phyloP scores from a whole-genome alignment of 306 rosid species.

The Cicer cuneatum region DNA sequence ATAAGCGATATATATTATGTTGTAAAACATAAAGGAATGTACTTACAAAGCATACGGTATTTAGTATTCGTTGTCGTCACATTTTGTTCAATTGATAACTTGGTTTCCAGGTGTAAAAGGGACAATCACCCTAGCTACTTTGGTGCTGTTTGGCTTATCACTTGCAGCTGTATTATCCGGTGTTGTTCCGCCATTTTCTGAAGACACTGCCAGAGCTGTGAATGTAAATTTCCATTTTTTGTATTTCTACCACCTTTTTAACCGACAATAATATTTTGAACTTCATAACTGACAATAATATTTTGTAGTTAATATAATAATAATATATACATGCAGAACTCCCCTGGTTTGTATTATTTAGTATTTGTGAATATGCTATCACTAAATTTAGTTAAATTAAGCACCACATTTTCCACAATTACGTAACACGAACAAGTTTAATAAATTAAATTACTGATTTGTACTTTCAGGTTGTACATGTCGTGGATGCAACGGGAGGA shows the following conservation, averaged over 20 bases:
- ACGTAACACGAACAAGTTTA: conserved; percentile 1
- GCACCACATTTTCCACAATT: conserved; percentile 2
- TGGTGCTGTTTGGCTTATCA: conserved; percentile 69
- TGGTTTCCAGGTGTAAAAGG: conserved; percentile 71
- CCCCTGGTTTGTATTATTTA: conserved; percentile 9
- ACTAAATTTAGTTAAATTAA: too few relatives aligned
- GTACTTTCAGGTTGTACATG: conserved; percentile 82
- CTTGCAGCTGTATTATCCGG: conserved; percentile 60
- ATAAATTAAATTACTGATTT: conserved; percentile 1
- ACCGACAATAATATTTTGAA: conserved; percentile 15
- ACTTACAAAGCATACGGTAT: neutral
- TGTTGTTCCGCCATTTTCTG: conserved; percentile 74
- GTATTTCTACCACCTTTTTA: conserved; percentile 24
- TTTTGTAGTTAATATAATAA: neutral
- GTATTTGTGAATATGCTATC: neutral
- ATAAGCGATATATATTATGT: neutral
- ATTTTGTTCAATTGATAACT: conserved; percentile 36
- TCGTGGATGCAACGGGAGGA: conserved; percentile 71
- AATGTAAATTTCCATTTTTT: conserved; percentile 60
- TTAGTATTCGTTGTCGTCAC: neutral
- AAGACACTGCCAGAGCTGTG: conserved; percentile 80
- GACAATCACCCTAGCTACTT: conserved; percentile 60
- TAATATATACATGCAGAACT: neutral
- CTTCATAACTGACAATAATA: too few relatives aligned
- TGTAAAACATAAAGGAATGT: conserved; percentile 25